Evolutionary conservation across 306 rosid species (phyloP).

Genomic region (Cicer pinnatifidum): DNA sequence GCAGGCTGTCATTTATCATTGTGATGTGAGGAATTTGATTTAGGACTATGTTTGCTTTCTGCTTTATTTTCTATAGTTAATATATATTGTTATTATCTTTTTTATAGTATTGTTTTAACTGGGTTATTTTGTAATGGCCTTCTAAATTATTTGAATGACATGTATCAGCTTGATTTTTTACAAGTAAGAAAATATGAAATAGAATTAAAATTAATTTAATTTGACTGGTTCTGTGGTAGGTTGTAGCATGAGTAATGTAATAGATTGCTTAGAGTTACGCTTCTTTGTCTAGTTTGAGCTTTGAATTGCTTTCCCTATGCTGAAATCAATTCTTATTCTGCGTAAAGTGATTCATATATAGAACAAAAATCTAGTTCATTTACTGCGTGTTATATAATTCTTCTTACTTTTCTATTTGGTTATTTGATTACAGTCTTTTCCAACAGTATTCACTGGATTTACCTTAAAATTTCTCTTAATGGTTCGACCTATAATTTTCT

Average conservation of each 20-base stretch:
- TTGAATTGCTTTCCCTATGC: background rate
- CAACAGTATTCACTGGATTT: background rate
- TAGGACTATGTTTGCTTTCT: slow-evolving; percentile 3
- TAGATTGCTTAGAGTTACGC: background rate
- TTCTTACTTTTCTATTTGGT: no score
- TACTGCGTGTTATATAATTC: no score
- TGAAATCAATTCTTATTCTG: background rate
- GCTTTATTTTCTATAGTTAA: slow-evolving; percentile 2
- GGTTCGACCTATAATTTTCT: background rate
- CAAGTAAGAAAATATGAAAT: slow-evolving; percentile 3
- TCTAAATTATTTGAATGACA: slow-evolving; percentile 17
- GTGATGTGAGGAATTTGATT: no score
- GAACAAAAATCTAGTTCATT: no score
- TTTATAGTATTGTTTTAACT: background rate
- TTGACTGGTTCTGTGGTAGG: background rate
- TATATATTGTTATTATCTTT: background rate
- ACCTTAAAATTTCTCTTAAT: background rate
- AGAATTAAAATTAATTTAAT: background rate
- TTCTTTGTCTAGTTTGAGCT: slow-evolving; percentile 14
- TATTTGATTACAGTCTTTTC: no score
- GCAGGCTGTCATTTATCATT: no score
- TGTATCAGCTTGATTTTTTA: background rate
- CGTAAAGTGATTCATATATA: background rate
- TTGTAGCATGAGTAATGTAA: background rate
- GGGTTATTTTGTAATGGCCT: background rate